A percentile compares a stretch with the other conserved stretches of the same genome.
These are phyloP conservation scores for Debaryomyces singareniensis DNA, from an alignment of 1,139 yeast genomes.

Conservation along the genomic window DNA sequence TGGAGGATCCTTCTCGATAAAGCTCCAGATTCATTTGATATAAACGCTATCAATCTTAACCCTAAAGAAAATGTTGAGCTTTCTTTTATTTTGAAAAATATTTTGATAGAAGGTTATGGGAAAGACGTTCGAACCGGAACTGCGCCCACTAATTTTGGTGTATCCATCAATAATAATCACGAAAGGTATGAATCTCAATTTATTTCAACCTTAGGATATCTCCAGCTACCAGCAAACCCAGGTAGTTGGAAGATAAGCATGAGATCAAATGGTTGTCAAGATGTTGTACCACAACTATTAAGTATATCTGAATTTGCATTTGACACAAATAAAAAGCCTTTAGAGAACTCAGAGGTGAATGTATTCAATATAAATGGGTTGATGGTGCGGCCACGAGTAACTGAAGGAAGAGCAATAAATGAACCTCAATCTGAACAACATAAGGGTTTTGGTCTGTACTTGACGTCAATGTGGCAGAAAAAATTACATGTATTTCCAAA, in stretches of 20 bases:
- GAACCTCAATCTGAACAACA: slow-evolving; percentile 11
- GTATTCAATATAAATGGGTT: slow-evolving; percentile 41
- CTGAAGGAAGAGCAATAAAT: slow-evolving; percentile 1
- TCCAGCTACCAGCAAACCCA: slow-evolving; percentile 65
- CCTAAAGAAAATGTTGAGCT: no score
- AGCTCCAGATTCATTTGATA: slow-evolving; percentile 40
- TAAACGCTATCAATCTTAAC: slow-evolving; percentile 46
- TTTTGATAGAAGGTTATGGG: slow-evolving; percentile 70
- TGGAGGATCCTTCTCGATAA: slow-evolving; percentile 56
- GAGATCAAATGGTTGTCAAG: slow-evolving; percentile 28
- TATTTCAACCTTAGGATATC: slow-evolving; percentile 71
- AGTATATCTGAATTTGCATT: slow-evolving; percentile 27
- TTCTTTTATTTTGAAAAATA: slow-evolving; percentile 26
- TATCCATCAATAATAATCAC: slow-evolving; percentile 26
- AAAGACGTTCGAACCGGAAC: slow-evolving; percentile 29
- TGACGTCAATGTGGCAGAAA: slow-evolving; percentile 1
- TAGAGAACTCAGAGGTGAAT: slow-evolving; percentile 15
- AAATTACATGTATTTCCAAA: not conserved
- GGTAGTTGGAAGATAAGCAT: slow-evolving; percentile 55
- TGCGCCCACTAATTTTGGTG: slow-evolving; percentile 47
- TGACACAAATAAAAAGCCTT: slow-evolving; percentile 16
- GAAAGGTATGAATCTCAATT: slow-evolving; percentile 47
- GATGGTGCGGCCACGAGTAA: slow-evolving; percentile 39
- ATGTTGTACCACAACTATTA: slow-evolving; percentile 33
- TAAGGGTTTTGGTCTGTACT: slow-evolving; percentile 1